Conservation (phyloP, 176 grass and related monocot genomes). For the Raddia distichophylla region DNA sequence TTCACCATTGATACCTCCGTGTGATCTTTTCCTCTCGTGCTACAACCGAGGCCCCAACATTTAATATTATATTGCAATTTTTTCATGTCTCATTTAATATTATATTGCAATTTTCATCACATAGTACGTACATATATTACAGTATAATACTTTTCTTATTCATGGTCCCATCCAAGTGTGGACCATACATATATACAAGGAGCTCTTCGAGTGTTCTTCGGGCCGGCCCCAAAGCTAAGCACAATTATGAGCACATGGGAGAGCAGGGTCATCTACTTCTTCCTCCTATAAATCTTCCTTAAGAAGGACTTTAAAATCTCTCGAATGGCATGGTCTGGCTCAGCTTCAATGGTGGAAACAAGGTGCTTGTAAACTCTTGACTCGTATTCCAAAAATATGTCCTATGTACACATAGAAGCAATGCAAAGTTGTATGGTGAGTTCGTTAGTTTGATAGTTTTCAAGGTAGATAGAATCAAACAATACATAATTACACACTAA, state of each 20-base stretch:
- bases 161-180: neutral
- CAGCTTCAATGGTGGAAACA: conserved; percentile 55
- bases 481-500: too few species aligned
- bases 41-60: neutral
- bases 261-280: conserved; percentile 45
- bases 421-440: neutral
- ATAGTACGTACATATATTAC: neutral
- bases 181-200: neutral
- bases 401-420: conserved; percentile 37
- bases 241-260: neutral
- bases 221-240: neutral
- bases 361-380: conserved; percentile 62
- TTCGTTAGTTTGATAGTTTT: neutral
- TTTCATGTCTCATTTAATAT: neutral
- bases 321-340: conserved; percentile 43
- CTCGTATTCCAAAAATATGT: conserved; percentile 71
- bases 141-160: neutral
- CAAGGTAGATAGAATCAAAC: too few species aligned
- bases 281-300: conserved; percentile 74
- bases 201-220: neutral
- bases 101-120: neutral
- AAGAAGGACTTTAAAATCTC: conserved; percentile 64
- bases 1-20: too few species aligned
- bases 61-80: neutral
- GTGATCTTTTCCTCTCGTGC: too few species aligned